These are phyloP conservation scores for Leccinum pallidistipes DNA, from an alignment of 1,284 basidiomycete genomes.

Conservation along the genomic window DNA sequence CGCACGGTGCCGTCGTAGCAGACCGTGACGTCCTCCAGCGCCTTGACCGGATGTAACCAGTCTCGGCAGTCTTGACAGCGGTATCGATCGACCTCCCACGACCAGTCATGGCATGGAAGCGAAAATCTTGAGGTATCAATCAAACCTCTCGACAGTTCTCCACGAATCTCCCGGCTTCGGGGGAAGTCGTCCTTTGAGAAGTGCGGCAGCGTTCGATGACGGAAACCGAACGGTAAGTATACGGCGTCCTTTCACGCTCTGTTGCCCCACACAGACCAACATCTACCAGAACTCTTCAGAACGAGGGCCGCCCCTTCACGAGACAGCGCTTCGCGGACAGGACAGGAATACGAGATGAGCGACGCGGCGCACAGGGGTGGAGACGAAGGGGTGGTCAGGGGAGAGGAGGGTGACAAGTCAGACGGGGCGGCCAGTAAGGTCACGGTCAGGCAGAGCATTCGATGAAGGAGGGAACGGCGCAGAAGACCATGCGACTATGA, in stretches of 20 bases:
- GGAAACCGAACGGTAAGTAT: slow-evolving; percentile 93
- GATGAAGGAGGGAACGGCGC: too few relatives aligned
- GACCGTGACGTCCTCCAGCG: slow-evolving; percentile 96
- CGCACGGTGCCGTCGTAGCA: slow-evolving; percentile 98
- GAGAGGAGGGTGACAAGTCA: too few relatives aligned
- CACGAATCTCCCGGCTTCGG: slow-evolving; percentile 96
- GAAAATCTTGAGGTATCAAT: slow-evolving; percentile 97
- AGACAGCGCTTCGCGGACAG: too few relatives aligned
- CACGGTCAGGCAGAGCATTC: too few relatives aligned
- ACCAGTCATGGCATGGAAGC: slow-evolving; percentile 99
- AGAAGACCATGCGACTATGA: too few relatives aligned
- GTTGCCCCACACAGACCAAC: slow-evolving; percentile 99
- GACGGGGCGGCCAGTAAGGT: too few relatives aligned
- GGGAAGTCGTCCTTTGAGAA: slow-evolving; percentile 99
- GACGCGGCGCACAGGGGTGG: too few relatives aligned
- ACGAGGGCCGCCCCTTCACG: too few relatives aligned
- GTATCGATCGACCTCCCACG: slow-evolving; percentile 99
- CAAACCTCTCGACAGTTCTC: slow-evolving; percentile 92
- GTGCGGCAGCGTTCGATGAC: slow-evolving; percentile 93
- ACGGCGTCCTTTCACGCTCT: slow-evolving; percentile 96
- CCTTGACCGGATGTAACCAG: slow-evolving; percentile 99
- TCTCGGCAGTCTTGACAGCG: slow-evolving; percentile 99
- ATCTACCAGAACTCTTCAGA: slow-evolving; percentile 79
- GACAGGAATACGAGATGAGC: too few relatives aligned
- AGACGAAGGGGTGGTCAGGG: too few relatives aligned